These are phyloP conservation scores for Scutellaria galericulata DNA, from an alignment of 257 asterid species.

Conservation along the genomic window DNA sequence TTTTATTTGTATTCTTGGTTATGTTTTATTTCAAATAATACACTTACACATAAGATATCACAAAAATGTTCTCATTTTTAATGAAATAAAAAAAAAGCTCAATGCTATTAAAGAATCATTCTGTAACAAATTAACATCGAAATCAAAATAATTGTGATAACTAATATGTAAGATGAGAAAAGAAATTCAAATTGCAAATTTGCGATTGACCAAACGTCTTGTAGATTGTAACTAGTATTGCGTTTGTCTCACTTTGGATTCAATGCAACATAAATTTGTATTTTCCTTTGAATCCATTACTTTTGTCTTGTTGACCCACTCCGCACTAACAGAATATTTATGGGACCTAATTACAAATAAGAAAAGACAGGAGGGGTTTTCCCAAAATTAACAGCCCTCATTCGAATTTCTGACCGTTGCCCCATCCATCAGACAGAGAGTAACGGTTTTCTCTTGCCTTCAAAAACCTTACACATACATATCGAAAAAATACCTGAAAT, in stretches of 20 bases:
- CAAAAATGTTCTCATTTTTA: neutral
- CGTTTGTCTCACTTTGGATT: neutral
- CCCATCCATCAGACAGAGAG: constrained; percentile 41
- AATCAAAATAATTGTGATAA: no score
- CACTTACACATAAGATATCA: no score
- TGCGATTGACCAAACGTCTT: neutral
- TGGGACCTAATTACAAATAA: constrained; percentile 38
- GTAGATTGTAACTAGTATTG: neutral
- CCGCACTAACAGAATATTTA: neutral
- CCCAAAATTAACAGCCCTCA: neutral
- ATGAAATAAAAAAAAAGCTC: no score
- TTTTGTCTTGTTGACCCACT: constrained; percentile 9
- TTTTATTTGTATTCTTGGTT: no score
- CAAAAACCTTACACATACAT: constrained; percentile 35
- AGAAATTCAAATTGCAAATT: no score
- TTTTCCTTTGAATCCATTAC: constrained; percentile 24
- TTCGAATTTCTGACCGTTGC: constrained; percentile 84
- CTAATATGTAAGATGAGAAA: no score
- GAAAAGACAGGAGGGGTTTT: neutral
- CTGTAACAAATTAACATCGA: no score
- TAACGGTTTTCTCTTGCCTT: constrained; percentile 56
- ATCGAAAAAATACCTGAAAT: constrained; percentile 29
- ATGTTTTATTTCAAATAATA: no score
- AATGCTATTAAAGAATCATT: no score
- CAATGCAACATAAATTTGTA: constrained; percentile 21